Evolutionary conservation across 768 basidiomycete genomes (phyloP), one percentile per base, ranked within the genome.

Genomic region (Mycena floridula): DNA sequence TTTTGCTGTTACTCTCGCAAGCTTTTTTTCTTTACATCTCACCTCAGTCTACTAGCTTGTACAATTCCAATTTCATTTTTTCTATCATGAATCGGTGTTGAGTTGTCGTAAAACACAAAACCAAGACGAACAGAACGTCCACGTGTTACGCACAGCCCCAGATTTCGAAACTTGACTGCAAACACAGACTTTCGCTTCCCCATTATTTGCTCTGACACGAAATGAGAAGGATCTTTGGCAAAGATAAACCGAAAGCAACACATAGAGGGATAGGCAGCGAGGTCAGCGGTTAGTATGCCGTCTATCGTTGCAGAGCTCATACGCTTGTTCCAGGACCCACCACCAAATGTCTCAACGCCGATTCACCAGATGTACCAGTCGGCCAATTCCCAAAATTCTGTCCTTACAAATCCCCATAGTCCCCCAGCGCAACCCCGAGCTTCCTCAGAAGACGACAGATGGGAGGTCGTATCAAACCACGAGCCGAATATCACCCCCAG

Each of bases 171-270:
- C n/a, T n/a, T n/a, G n/a, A n/a, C n/a, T n/a, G n/a, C n/a, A n/a
- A n/a, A n/a, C n/a, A n/a, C n/a, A n/a, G n/a, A n/a, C n/a, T n/a
- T n/a, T n/a, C n/a, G 28, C 28, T 32, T 32, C 16, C 16, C 18
- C 23, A 13, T 16, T 39, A 39, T 24, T 11, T 39, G n/a, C 22
- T 18, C 4, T 37, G 43, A 35, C 26, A 11, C 18, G 32, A 13
- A 8, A 76, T 75, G 73, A 75, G 71, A 59, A 74, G 68, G 59
- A 61, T 75, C 42, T 76, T 75, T 40, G 61, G 61, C 12, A 60
- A 70, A 32, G 73, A 75, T 55, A 76, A 68, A 40, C 49, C 54
- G 38, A 73, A 70, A 50, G 43, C 56, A 9, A 46, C 64, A 7
- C 67, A 59, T 44, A 53, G 59, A 18, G 12, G 28, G 30, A 21